phyloP scores from a whole-genome alignment of 345 rosid species.

The Orychophragmus violaceus region DNA sequence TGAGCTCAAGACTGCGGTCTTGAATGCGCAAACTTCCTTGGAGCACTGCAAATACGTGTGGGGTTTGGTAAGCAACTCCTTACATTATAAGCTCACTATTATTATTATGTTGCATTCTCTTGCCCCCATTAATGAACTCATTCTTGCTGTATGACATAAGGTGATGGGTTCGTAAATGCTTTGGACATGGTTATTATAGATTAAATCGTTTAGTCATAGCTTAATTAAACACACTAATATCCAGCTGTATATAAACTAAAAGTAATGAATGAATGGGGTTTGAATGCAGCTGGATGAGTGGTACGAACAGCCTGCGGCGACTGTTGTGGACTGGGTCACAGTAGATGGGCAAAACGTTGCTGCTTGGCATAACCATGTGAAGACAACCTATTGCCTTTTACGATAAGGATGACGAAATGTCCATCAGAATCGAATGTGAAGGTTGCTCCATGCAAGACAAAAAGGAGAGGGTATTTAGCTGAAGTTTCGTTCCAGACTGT shows the following conservation, averaged over 20 bases:
- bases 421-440: neutral
- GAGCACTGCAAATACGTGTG: slow-evolving; percentile 73
- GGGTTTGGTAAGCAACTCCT: slow-evolving; percentile 60
- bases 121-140: neutral
- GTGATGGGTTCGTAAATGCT: neutral
- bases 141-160: neutral
- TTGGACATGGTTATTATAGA: neutral
- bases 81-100: neutral
- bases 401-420: slow-evolving; percentile 44
- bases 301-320: slow-evolving; percentile 95
- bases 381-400: slow-evolving; percentile 70
- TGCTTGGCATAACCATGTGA: slow-evolving; percentile 83
- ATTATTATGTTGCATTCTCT: neutral
- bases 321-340: slow-evolving; percentile 75
- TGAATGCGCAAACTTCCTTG: slow-evolving; percentile 63
- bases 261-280: neutral
- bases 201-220: neutral
- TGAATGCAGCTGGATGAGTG: slow-evolving; percentile 74
- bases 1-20: slow-evolving; percentile 58
- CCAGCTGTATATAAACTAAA: too few relatives aligned
- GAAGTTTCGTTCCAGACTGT: neutral
- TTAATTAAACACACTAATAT: neutral
- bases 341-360: slow-evolving; percentile 80
- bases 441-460: neutral
- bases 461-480: neutral